Percentiles rank a stretch among this genome's conserved stretches.
Evolutionary conservation across 257 asterid species (phyloP).

Genomic region (Solanum phureja): DNA sequence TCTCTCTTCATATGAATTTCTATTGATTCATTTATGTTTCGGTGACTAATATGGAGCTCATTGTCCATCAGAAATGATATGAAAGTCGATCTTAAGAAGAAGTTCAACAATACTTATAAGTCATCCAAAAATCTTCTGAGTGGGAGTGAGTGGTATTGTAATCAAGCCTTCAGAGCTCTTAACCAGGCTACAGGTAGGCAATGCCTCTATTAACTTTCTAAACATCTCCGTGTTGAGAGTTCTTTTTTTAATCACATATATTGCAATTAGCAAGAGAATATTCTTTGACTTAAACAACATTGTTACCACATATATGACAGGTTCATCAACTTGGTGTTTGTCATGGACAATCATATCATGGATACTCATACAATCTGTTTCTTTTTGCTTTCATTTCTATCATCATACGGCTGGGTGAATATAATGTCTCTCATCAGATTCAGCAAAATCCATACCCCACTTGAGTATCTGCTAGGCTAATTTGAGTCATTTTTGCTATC

Average conservation of each 20-base stretch:
- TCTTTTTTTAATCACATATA: neutral
- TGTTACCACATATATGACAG: neutral
- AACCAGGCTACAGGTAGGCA: constrained; percentile 88
- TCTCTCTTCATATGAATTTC: constrained; percentile 5
- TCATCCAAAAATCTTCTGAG: constrained; percentile 70
- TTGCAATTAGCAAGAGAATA: neutral
- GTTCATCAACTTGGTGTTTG: neutral
- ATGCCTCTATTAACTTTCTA: neutral
- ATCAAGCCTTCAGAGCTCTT: constrained; percentile 94
- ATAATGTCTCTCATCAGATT: neutral
- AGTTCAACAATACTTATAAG: constrained; percentile 59
- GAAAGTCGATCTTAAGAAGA: constrained; percentile 83
- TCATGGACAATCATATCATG: neutral
- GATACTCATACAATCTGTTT: neutral
- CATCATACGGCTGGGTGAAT: neutral
- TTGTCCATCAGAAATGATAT: constrained; percentile 53
- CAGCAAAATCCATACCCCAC: neutral
- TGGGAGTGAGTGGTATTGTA: constrained; percentile 97
- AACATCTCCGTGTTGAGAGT: neutral
- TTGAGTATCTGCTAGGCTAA: neutral
- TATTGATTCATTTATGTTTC: constrained; percentile 5
- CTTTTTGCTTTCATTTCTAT: neutral
- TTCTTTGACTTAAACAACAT: neutral
- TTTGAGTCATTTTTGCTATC: neutral
- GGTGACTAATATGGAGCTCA: constrained; percentile 8